phyloP scores from a whole-genome alignment of 306 rosid species.

The Fragaria iinumae region DNA sequence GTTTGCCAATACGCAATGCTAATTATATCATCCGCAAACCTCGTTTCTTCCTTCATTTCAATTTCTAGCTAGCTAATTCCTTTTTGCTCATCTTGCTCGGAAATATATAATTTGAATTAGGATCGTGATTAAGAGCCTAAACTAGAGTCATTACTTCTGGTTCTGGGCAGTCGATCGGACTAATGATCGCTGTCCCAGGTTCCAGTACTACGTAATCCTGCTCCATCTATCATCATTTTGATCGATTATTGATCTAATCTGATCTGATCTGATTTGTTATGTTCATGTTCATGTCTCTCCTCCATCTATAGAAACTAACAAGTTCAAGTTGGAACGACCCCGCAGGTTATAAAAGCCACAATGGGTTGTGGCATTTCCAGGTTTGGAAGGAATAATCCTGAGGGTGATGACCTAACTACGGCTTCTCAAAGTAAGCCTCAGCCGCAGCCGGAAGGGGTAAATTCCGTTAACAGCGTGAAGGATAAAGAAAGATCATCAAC shows the following conservation, averaged over 20 bases:
- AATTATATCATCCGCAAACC: conserved; percentile 4
- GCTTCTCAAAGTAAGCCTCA: background rate
- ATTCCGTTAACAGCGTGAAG: background rate
- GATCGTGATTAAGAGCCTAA: background rate
- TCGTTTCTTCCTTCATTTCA: conserved; percentile 10
- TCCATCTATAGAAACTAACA: background rate
- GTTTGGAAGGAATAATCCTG: conserved; percentile 5
- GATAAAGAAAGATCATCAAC: conserved; percentile 4
- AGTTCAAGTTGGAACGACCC: background rate
- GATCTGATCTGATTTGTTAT: background rate
- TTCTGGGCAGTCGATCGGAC: conserved; percentile 9
- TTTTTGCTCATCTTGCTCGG: background rate
- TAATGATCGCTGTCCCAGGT: conserved; percentile 5
- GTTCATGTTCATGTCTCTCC: conserved; percentile 1
- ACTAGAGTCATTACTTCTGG: background rate
- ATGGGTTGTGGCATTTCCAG: conserved; percentile 76
- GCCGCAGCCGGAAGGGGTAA: background rate
- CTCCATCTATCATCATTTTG: background rate
- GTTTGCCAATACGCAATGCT: background rate
- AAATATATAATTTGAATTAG: background rate
- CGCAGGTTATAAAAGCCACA: background rate
- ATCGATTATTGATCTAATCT: conserved; percentile 22
- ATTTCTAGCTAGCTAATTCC: background rate
- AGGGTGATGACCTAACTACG: background rate
- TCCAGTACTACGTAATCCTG: background rate